A percentile compares a stretch with the other conserved stretches of the same genome.
These are phyloP conservation scores for Eucalyptus sp. DNA, from an alignment of 345 rosid species.

Conservation along the genomic window DNA sequence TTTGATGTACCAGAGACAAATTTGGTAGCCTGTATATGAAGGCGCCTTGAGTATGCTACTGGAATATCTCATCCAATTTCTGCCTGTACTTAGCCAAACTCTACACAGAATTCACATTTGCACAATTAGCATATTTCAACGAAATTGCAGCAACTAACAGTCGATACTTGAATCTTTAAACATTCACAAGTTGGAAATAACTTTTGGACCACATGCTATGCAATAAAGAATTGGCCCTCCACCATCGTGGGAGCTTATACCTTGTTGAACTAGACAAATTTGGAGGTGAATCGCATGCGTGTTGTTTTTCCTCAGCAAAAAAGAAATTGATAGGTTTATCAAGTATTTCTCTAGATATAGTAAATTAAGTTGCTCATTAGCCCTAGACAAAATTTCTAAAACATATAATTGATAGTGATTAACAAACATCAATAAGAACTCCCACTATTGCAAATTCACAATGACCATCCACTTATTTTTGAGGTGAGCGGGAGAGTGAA, in stretches of 20 bases:
- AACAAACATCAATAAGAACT: neutral
- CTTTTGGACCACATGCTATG: neutral
- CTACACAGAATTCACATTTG: constrained; percentile 16
- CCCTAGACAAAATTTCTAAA: neutral
- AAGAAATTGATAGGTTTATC: neutral
- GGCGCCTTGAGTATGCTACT: constrained; percentile 2
- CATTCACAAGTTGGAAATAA: neutral
- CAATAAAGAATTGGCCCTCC: neutral
- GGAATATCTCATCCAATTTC: constrained; percentile 67
- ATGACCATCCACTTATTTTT: neutral
- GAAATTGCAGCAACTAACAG: neutral
- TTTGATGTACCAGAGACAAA: neutral
- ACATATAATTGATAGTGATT: neutral
- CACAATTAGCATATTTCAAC: neutral
- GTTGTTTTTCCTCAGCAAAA: neutral
- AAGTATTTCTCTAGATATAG: neutral
- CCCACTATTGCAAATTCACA: neutral
- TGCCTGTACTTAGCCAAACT: constrained; percentile 79
- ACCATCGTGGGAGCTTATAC: neutral
- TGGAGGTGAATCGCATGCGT: neutral
- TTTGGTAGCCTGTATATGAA: neutral
- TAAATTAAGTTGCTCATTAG: neutral
- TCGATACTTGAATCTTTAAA: neutral
- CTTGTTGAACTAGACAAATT: neutral
- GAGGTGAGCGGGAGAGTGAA: neutral